phyloP scores from a whole-genome alignment of 768 basidiomycete genomes.

The Lentinula guzmanii region DNA sequence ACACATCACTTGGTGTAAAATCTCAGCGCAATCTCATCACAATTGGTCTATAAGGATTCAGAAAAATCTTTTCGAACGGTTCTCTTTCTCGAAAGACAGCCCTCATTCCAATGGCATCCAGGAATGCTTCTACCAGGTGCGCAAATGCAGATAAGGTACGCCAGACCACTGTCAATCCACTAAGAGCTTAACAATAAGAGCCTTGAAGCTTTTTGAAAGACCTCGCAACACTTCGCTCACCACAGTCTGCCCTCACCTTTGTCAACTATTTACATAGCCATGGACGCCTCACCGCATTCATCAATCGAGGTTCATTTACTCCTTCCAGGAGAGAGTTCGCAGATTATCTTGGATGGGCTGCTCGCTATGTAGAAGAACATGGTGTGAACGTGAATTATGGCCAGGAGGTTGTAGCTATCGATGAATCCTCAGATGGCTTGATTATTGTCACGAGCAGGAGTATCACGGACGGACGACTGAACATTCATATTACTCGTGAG shows the following conservation, averaged over 20 bases:
- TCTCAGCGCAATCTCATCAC: not conserved
- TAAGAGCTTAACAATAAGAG: not conserved
- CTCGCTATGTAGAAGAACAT: slow-evolving; percentile 33
- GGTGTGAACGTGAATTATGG: slow-evolving; percentile 40
- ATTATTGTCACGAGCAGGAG: slow-evolving; percentile 32
- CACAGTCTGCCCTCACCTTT: slow-evolving; percentile 47
- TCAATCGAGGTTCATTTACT: slow-evolving; percentile 44
- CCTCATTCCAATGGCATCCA: slow-evolving; percentile 47
- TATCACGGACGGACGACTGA: slow-evolving; percentile 26
- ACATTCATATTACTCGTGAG: slow-evolving; percentile 32
- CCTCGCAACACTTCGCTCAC: slow-evolving; percentile 45
- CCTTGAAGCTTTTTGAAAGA: slow-evolving; percentile 42
- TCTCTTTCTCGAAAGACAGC: slow-evolving; percentile 44
- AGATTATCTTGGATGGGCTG: slow-evolving; percentile 51
- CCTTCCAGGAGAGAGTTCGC: slow-evolving; percentile 49
- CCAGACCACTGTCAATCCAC: too few relatives aligned
- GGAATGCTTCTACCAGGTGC: slow-evolving; percentile 48
- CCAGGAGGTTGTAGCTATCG: slow-evolving; percentile 38
- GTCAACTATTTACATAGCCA: slow-evolving; percentile 45
- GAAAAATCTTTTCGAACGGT: slow-evolving; percentile 20
- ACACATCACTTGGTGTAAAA: too few relatives aligned
- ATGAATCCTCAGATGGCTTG: slow-evolving; percentile 23
- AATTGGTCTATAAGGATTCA: slow-evolving; percentile 4
- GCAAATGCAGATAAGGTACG: slow-evolving; percentile 48
- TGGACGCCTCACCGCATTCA: slow-evolving; percentile 42